phyloP scores from a whole-genome alignment of 306 rosid genomes.

The Quercus bicolor region DNA sequence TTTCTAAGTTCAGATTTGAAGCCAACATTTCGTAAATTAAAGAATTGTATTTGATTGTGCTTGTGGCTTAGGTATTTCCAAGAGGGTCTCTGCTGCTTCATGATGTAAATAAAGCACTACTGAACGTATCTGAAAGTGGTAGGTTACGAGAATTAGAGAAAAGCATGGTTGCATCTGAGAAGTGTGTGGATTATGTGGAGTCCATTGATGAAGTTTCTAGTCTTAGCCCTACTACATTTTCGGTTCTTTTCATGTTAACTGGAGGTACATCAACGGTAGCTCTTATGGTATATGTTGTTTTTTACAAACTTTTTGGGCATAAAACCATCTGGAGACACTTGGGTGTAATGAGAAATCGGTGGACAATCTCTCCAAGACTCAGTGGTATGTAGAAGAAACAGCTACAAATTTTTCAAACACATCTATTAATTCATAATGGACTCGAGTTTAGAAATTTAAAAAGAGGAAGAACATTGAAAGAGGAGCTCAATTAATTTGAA shows the following conservation, averaged over 20 bases:
- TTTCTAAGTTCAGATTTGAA: too few relatives aligned
- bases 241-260: slow-evolving; percentile 31
- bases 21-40: too few relatives aligned
- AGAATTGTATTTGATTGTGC: background rate
- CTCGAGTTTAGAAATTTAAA: too few relatives aligned
- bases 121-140: slow-evolving; percentile 32
- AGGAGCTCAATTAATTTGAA: too few relatives aligned
- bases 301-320: background rate
- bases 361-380: slow-evolving; percentile 17
- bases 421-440: too few relatives aligned
- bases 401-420: too few relatives aligned
- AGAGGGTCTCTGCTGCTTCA: slow-evolving; percentile 31
- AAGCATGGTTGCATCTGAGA: slow-evolving; percentile 30
- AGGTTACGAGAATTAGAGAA: slow-evolving; percentile 22
- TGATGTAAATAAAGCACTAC: slow-evolving; percentile 25
- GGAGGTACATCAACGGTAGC: slow-evolving; percentile 40
- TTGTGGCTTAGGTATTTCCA: slow-evolving; percentile 33
- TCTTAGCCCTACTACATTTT: slow-evolving; percentile 40
- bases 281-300: slow-evolving; percentile 21
- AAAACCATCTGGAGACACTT: slow-evolving; percentile 11
- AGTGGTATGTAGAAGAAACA: background rate
- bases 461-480: too few relatives aligned
- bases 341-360: slow-evolving; percentile 21
- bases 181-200: slow-evolving; percentile 15
- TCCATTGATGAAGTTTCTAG: slow-evolving; percentile 18